Conservation (phyloP, 306 rosid species). For the Ceratonia siliqua region DNA sequence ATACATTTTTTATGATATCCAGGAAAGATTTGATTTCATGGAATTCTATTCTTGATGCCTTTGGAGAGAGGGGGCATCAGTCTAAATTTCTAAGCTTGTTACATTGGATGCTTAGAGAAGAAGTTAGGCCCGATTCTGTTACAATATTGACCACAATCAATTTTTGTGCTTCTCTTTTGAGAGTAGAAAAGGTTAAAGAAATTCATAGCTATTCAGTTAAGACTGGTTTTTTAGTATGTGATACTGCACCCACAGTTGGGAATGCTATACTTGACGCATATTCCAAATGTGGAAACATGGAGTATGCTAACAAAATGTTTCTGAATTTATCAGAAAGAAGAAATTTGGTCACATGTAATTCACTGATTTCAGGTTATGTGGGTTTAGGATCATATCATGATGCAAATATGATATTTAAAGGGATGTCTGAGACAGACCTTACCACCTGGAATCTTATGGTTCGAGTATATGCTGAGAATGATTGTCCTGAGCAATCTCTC, state of each 20-base stretch:
- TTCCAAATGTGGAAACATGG: conserved; percentile 72
- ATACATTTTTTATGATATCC: conserved; percentile 54
- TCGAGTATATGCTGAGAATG: conserved; percentile 73
- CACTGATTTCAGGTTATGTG: conserved; percentile 73
- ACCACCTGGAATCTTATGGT: conserved; percentile 93
- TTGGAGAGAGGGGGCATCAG: conserved; percentile 45
- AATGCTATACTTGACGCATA: conserved; percentile 91
- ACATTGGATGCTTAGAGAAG: conserved; percentile 55
- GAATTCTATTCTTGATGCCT: conserved; percentile 82
- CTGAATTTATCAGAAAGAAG: conserved; percentile 54
- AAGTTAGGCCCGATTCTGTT: conserved; percentile 60
- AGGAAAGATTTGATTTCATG: conserved; percentile 87
- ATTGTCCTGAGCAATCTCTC: conserved; percentile 63
- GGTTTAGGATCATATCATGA: conserved; percentile 58
- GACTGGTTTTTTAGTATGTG: conserved; percentile 50
- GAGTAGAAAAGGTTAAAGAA: conserved; percentile 72
- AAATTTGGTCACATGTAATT: conserved; percentile 68
- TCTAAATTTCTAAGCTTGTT: conserved; percentile 55
- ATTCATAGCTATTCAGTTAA: conserved; percentile 65
- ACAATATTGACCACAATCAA: conserved; percentile 62
- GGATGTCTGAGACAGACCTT: conserved; percentile 73
- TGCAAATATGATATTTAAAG: conserved; percentile 55
- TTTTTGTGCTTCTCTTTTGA: conserved; percentile 52
- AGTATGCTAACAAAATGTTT: conserved; percentile 61
- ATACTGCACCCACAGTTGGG: conserved; percentile 55